Conservation (phyloP, 352 stramenopile genomes). For the Globisporangium cystogenes region DNA sequence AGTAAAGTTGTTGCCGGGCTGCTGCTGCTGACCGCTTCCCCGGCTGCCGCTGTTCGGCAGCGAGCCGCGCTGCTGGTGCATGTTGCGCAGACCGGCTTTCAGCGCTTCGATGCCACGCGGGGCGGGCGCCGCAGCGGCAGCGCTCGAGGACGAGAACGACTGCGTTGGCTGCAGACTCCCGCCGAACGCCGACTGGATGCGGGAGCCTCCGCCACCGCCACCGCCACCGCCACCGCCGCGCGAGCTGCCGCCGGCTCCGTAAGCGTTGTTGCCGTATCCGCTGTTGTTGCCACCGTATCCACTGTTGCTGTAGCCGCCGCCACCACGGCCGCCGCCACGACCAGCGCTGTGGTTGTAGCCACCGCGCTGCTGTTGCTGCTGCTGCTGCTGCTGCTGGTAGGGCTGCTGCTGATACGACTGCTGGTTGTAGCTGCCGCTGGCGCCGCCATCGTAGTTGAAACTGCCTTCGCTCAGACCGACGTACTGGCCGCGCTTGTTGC, state of each 20-base stretch:
- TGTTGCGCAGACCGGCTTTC: slow-evolving; percentile 78
- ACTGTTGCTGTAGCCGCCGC: slow-evolving; percentile 16
- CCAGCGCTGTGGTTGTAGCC: slow-evolving; percentile 1
- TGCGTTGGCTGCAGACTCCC: slow-evolving; percentile 43
- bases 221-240: slow-evolving; percentile 20
- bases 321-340: slow-evolving; percentile 20
- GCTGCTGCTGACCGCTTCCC: slow-evolving; percentile 7
- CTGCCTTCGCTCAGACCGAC: slow-evolving; percentile 18
- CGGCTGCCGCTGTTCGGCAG: slow-evolving; percentile 15
- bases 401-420: slow-evolving; percentile 5
- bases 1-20: slow-evolving; percentile 1
- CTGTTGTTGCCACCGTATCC: slow-evolving; percentile 18
- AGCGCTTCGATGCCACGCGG: slow-evolving; percentile 62
- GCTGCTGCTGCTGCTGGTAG: too few relatives aligned
- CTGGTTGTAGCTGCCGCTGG: slow-evolving; percentile 21
- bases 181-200: slow-evolving; percentile 61
- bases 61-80: slow-evolving; percentile 67
- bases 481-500: slow-evolving; percentile 71
- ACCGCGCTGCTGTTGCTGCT: slow-evolving; percentile 9
- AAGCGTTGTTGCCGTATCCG: slow-evolving; percentile 6
- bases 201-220: slow-evolving; percentile 22
- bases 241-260: slow-evolving; percentile 23
- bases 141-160: slow-evolving; percentile 37
- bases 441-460: slow-evolving; percentile 18
- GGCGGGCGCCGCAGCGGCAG: slow-evolving; percentile 23